Conservation (phyloP, 176 grass and related monocot species). For the Cocos nucifera region DNA sequence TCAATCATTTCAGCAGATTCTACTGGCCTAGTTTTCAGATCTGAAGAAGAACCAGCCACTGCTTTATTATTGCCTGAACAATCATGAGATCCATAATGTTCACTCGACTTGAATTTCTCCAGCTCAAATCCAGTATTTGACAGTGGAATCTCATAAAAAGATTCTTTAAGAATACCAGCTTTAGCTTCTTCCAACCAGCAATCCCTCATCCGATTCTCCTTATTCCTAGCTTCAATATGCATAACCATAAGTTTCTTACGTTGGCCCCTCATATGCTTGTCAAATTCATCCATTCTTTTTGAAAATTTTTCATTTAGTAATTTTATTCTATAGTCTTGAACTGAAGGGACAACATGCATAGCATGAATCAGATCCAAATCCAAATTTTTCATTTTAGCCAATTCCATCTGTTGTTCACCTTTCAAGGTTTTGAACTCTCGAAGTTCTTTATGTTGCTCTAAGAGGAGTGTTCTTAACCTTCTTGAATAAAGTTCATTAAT, state of each 20-base stretch:
- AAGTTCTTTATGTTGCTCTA: slow-evolving; percentile 34
- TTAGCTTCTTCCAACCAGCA: slow-evolving; percentile 51
- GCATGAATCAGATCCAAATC: slow-evolving; percentile 15
- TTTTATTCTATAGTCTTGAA: slow-evolving; percentile 23
- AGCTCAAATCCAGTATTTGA: slow-evolving; percentile 30
- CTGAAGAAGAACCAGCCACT: background rate
- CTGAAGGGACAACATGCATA: slow-evolving; percentile 17
- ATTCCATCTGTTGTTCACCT: slow-evolving; percentile 23
- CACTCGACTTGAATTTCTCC: slow-evolving; percentile 31
- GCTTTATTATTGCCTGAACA: background rate
- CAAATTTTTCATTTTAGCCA: slow-evolving; percentile 17
- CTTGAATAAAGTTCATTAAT: slow-evolving; percentile 43
- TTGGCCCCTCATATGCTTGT: slow-evolving; percentile 37
- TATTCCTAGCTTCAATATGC: slow-evolving; percentile 58
- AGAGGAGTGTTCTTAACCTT: slow-evolving; percentile 37
- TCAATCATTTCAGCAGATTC: too few species aligned
- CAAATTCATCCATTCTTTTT: slow-evolving; percentile 27
- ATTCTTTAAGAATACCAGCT: slow-evolving; percentile 55
- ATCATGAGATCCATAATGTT: background rate
- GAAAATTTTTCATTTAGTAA: slow-evolving; percentile 29
- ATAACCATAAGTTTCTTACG: slow-evolving; percentile 29
- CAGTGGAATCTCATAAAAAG: slow-evolving; percentile 36
- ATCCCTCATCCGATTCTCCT: slow-evolving; percentile 36
- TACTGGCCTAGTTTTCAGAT: background rate
- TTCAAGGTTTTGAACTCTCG: slow-evolving; percentile 31